Evolutionary conservation across 257 asterid species (phyloP), one percentile per base, ranked within the genome.

Genomic region (Leptodermis oblonga): DNA sequence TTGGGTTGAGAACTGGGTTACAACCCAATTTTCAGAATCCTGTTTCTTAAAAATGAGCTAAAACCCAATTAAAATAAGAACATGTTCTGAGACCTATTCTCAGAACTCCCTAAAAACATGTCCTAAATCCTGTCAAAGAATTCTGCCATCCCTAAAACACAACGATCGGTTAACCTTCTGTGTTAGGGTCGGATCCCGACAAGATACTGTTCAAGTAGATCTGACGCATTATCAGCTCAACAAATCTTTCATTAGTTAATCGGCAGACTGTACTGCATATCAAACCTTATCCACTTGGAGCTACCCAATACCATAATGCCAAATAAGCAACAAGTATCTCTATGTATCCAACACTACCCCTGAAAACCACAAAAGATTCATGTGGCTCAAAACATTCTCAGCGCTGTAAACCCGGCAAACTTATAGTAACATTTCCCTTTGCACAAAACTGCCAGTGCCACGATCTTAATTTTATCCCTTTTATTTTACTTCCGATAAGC

Each of bases 321-420:
- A 91, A 64, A 30, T 91, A 86, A 84, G 82, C 91, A 74, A 13
- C 73, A 60, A 76, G 78, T 70, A 87, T 82, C 89, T 49, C 4
- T 75, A 59, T 68, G 87, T 67, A 90, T 88, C 96, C 90, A 76
- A 63, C 31, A n/a, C 67, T 67, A 68, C 54, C 55, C 46, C 26
- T 76, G 80, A 55, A 82, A 65, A 82, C 97, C 97, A 85, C 95
- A 82, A 67, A 73, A 54, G 62, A 83, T 67, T 79, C 83, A 30
- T 76, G 82, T 84, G 88, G 82, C 70, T 77, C 58, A 26, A 77
- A 36, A 10, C 62, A 67, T 30, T 64, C 39, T 65, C 31, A 12
- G 13, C n/a, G 13, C 41, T 6, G 23, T n/a, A n/a, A n/a, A 0
- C 31, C 9, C 67, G 25, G 15, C 67, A 77, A 56, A 69, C 66